These are phyloP conservation scores for Simplicillium aogashimaense DNA, from an alignment of 2,329 filamentous ascomycete species.

Conservation along the genomic window DNA sequence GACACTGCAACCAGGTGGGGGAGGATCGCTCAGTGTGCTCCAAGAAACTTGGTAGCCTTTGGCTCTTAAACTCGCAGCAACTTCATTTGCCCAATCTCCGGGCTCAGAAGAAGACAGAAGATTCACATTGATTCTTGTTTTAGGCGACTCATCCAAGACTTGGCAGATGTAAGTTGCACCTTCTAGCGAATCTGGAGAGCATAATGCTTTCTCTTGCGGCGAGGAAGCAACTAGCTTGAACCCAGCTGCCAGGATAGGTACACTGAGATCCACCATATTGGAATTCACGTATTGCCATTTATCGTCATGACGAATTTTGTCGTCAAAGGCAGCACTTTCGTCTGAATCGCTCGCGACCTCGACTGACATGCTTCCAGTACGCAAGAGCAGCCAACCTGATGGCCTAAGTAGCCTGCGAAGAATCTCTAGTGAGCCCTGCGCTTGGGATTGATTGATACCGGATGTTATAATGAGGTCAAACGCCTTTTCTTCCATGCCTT, in stretches of 20 bases:
- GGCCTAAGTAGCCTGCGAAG: background rate
- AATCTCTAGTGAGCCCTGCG: background rate
- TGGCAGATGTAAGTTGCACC: too few relatives aligned
- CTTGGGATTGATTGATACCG: background rate
- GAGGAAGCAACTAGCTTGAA: too few relatives aligned
- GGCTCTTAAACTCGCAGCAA: background rate
- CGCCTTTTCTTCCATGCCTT: background rate
- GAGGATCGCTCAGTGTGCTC: background rate
- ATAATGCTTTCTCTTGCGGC: too few relatives aligned
- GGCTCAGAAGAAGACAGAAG: background rate
- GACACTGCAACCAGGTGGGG: background rate
- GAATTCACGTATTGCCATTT: too few relatives aligned
- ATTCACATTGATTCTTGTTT: background rate
- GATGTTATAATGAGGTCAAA: background rate
- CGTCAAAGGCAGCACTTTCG: too few relatives aligned
- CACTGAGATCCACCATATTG: too few relatives aligned
- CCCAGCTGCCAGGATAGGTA: too few relatives aligned
- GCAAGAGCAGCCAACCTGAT: background rate
- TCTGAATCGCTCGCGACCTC: too few relatives aligned
- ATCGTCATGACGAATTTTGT: too few relatives aligned
- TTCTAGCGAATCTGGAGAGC: too few relatives aligned
- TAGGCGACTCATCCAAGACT: too few relatives aligned
- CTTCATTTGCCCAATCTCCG: background rate
- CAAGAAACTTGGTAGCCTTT: background rate
- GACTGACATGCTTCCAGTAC: too few relatives aligned